These are phyloP conservation scores for Dendrothele bispora DNA, from an alignment of 768 basidiomycete genomes.

Conservation along the genomic window DNA sequence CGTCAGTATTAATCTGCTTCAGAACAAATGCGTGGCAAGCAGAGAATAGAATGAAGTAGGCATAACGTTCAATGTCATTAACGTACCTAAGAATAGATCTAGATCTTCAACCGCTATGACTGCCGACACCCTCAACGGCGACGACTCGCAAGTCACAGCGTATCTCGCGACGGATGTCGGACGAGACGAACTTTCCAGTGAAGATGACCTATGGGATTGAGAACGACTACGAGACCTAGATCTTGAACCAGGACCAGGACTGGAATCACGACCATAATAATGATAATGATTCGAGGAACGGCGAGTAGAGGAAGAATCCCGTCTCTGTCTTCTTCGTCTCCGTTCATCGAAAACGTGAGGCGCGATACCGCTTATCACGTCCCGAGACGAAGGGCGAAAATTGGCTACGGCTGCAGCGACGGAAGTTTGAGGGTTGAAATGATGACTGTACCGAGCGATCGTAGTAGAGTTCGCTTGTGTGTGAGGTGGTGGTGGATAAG, in stretches of 20 bases:
- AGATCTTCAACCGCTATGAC: slow-evolving; percentile 6
- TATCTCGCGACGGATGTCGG: background rate
- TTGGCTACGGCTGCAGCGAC: slow-evolving; percentile 34
- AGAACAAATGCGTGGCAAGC: too few species aligned
- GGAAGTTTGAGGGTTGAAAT: too few species aligned
- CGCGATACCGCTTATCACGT: slow-evolving; percentile 44
- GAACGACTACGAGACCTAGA: background rate
- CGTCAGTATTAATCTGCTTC: too few species aligned
- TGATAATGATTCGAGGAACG: background rate
- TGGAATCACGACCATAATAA: slow-evolving; percentile 3
- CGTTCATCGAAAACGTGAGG: slow-evolving; percentile 45
- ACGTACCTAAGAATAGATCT: slow-evolving; percentile 3
- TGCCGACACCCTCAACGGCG: slow-evolving; percentile 3
- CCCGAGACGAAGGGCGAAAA: slow-evolving; percentile 40
- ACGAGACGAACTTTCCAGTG: background rate
- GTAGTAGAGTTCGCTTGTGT: too few species aligned
- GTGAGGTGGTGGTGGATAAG: too few species aligned
- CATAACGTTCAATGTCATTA: too few species aligned
- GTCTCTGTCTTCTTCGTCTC: slow-evolving; percentile 18
- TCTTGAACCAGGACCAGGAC: background rate
- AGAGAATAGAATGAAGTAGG: too few species aligned
- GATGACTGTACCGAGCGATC: too few species aligned
- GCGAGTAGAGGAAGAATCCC: background rate
- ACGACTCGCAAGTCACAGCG: background rate
- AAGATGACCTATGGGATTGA: background rate